Evolutionary conservation across 371 early-diverging fungal genomes (phyloP), one percentile per base, ranked within the genome.

Genomic region (Entomophthora muscae): DNA sequence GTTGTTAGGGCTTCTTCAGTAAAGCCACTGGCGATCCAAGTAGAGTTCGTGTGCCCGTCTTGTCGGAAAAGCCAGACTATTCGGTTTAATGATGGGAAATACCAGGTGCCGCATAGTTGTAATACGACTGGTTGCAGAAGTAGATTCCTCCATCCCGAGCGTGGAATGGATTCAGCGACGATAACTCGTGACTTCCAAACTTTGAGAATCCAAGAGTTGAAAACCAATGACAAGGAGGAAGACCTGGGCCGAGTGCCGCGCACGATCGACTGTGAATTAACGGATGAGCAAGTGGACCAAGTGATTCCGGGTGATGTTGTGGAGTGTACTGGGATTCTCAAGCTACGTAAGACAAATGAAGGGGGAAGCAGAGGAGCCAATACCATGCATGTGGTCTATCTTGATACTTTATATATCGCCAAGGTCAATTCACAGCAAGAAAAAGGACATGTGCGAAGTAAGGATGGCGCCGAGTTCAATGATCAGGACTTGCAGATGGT

Each of bases 241-340:
- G 90, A 88, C 79, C 33, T 98, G 13, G 99, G 99, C 22, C 92
- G 92, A 68, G 78, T 99, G 53, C 99, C 99, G 33, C 82, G 98
- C 21, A 90, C 95, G n/a, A 80, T 99, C 13, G 97, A 98, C 69
- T 82, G 97, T 27, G 85, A 98, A 59, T 74, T 98, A 30, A 89
- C 91, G 55, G 88, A 91, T 64, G 98, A 99, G 72, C 74, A 99
- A 32, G 98, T 97, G 0, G 99, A 99, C 69, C 71, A 68, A 2
- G 88, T 91, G 22, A 98, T 98, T 70, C 99, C 99, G 21, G 99
- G 99, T 21, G 99, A 99, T 73, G 84, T 99, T 59, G 88, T 99
- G 13, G 83, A 81, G 52, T 76, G 97, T 63, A 88, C 94, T 56
- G 99, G 99, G 42, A 86, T 95, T 53, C 84, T 90, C 56, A 86